phyloP scores from a whole-genome alignment of 2,329 filamentous ascomycete species.

The Paramyrothecium roridum region DNA sequence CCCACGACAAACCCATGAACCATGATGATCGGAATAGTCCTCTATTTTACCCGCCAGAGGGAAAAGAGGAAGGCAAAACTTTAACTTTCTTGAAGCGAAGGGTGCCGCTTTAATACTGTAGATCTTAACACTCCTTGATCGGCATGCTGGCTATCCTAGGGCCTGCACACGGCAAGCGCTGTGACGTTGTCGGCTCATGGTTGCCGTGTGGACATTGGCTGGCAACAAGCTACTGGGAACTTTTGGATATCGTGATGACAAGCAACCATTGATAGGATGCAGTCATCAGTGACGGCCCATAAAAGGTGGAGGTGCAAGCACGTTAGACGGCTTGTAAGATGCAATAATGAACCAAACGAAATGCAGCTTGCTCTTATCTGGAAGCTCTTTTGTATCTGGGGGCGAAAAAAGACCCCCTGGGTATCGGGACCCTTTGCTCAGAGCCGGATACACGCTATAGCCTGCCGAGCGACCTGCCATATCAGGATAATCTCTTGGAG shows the following conservation, averaged over 20 bases:
- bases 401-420: background rate
- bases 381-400: background rate
- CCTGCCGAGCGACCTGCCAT: background rate
- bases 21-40: background rate
- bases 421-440: background rate
- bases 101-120: background rate
- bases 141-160: background rate
- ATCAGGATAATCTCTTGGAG: background rate
- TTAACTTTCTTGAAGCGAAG: background rate
- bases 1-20: background rate
- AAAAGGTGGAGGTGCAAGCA: background rate
- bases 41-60: background rate
- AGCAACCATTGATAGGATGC: background rate
- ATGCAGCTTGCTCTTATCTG: background rate
- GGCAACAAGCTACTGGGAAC: background rate
- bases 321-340: background rate
- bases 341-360: background rate
- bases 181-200: too few species aligned
- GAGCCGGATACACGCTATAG: background rate
- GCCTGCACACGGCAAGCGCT: background rate
- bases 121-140: background rate
- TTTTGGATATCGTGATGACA: background rate
- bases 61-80: background rate
- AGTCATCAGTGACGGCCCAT: background rate
- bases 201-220: background rate